phyloP scores from a whole-genome alignment of 225 moss, liverwort and hornwort species.

The Straminergon stramineum region DNA sequence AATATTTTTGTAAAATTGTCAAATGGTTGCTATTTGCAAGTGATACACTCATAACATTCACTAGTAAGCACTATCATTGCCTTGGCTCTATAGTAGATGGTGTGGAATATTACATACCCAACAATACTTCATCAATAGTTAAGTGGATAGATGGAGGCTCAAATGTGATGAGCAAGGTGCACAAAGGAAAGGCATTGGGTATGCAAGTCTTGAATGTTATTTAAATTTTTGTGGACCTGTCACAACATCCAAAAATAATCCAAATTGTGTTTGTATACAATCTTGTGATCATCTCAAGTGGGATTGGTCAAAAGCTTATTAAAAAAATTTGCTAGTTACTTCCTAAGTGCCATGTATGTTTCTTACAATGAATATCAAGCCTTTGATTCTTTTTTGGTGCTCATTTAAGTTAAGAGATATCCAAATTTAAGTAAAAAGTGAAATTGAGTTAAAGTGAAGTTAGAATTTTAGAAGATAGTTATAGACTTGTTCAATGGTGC shows the following conservation, averaged over 20 bases:
- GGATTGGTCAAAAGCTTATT: background rate
- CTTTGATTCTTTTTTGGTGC: background rate
- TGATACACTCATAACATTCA: background rate
- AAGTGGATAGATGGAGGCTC: no score
- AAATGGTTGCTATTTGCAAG: background rate
- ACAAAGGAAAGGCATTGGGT: no score
- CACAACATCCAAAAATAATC: background rate
- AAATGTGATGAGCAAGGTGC: no score
- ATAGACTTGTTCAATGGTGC: background rate
- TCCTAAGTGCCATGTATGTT: background rate
- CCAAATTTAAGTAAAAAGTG: background rate
- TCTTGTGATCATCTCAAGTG: background rate
- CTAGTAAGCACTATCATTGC: no score
- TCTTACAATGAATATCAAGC: background rate
- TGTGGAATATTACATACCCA: no score
- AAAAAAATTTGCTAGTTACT: background rate
- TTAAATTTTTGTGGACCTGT: no score
- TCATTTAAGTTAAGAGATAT: background rate
- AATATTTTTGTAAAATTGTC: background rate
- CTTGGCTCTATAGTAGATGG: no score
- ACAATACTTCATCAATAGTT: no score
- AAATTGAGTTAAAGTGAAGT: background rate
- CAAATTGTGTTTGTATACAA: background rate
- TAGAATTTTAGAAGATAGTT: background rate
- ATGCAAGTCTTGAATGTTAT: no score